Conservation (phyloP, 1,284 basidiomycete species). For the Ceratobasidium sp. region DNA sequence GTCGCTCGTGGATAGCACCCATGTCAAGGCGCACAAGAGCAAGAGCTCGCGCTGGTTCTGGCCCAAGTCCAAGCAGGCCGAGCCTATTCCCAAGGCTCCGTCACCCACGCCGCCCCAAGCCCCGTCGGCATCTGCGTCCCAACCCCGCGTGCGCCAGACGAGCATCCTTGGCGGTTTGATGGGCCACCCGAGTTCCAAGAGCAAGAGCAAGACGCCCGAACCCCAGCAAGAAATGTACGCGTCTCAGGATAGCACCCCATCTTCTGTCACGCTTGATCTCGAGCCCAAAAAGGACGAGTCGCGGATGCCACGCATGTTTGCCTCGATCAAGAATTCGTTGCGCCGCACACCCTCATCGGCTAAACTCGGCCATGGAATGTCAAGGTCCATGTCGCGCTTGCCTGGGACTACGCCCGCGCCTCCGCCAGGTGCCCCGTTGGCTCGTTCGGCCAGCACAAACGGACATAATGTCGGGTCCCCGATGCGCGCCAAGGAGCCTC, state of each 20-base stretch:
- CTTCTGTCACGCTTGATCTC: slow-evolving; percentile 23
- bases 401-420: slow-evolving; percentile 15
- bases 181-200: slow-evolving; percentile 9
- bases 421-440: slow-evolving; percentile 15
- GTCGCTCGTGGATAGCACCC: slow-evolving; percentile 13
- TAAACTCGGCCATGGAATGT: slow-evolving; percentile 20
- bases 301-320: slow-evolving; percentile 22
- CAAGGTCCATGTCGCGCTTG: slow-evolving; percentile 27
- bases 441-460: slow-evolving; percentile 24
- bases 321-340: slow-evolving; percentile 20
- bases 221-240: slow-evolving; percentile 17
- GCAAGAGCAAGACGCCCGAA: slow-evolving; percentile 9
- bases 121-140: background rate
- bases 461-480: slow-evolving; percentile 28
- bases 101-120: slow-evolving; percentile 1
- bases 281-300: slow-evolving; percentile 31
- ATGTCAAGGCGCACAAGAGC: slow-evolving; percentile 15
- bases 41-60: slow-evolving; percentile 30
- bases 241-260: slow-evolving; percentile 12
- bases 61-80: slow-evolving; percentile 1
- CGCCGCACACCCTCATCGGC: slow-evolving; percentile 21
- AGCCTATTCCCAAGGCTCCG: slow-evolving; percentile 7
- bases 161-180: slow-evolving; percentile 23
- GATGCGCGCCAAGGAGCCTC: slow-evolving; percentile 19
- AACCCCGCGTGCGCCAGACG: slow-evolving; percentile 16